Base-by-base conservation (phyloP, 2,329 filamentous ascomycete species). In the Beauveria bassiana region DNA sequence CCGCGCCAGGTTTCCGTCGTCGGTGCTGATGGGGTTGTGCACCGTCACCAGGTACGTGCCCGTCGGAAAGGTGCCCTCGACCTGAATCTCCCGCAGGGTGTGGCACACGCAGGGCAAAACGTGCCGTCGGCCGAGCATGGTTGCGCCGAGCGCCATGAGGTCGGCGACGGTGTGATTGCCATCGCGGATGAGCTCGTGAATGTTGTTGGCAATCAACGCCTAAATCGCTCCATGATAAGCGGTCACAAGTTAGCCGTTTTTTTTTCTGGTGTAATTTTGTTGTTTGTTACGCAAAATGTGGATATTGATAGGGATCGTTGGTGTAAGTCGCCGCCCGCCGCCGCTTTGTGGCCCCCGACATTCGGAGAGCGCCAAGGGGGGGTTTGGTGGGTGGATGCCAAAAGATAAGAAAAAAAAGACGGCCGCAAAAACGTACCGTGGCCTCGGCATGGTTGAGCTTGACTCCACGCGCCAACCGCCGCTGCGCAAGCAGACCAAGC, bases 171-270 rank as follows among this genome's bases (percentile, higher is more conserved):
- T 89, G 77, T 97, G 91, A 67, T 89, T 86, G 72, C 93, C 93
- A 93, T 98, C 93, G 73, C 93, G 93, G 73, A 98, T 96, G 69
- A 97, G 87, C 83, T 98, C 93, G 75, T 97, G 93, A 55, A 98
- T 82, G 73, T 93, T 93, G 72, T 85, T 92, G 64, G 93, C 87
- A 70, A 97, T 96, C 66, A 93, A 82, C 31, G 88, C 89, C 87
- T 89, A 55, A 5, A 58, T 50, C n/a, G 28, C 6, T 31, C 14
- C 38, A 24, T 45, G 14, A 20, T 12, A 49, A n/a, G 31, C 34
- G 14, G 5, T 24, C 45, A 46, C 24, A 53, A 64, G 63, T 65
- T 61, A 65, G 46, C 22, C 22, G 14, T 20, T 28, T 52, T 22
- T 16, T n/a, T 28, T 42, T 42, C 14, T 34, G 26, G 16, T 45